Evolutionary conservation across 2,329 filamentous ascomycete species (phyloP).

Genomic region (Ophiostoma quercus): DNA sequence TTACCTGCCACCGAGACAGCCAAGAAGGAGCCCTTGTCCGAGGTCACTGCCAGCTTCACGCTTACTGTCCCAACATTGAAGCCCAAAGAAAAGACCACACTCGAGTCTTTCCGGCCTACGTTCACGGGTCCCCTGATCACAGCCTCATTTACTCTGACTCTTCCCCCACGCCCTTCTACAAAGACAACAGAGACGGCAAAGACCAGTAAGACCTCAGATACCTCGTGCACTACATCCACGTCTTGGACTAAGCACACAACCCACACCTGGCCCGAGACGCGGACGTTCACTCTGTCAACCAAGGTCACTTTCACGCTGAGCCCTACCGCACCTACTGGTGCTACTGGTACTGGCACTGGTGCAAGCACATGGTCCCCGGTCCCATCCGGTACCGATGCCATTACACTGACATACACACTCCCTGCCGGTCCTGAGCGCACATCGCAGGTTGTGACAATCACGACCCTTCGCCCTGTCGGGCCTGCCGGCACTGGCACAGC

Average conservation of each 20-base stretch:
- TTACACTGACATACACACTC: slow-evolving; percentile 30
- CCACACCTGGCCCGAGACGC: slow-evolving; percentile 16
- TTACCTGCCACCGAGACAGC: neutral
- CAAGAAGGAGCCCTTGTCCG: neutral
- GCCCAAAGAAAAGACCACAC: neutral
- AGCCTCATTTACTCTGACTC: slow-evolving; percentile 20
- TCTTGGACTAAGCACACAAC: neutral
- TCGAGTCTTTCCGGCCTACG: slow-evolving; percentile 1
- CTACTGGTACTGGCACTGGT: slow-evolving; percentile 15
- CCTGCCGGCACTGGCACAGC: neutral
- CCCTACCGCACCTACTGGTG: slow-evolving; percentile 11
- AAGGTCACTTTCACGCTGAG: slow-evolving; percentile 18
- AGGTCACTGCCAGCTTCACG: slow-evolving; percentile 29
- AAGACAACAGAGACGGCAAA: neutral
- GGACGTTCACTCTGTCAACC: slow-evolving; percentile 20
- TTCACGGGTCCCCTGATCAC: slow-evolving; percentile 19
- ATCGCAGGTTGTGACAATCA: slow-evolving; percentile 22
- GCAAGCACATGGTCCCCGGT: slow-evolving; percentile 5
- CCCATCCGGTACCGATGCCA: slow-evolving; percentile 16
- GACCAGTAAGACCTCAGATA: neutral
- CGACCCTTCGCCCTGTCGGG: slow-evolving; percentile 16
- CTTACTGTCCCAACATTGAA: slow-evolving; percentile 20
- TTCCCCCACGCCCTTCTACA: neutral
- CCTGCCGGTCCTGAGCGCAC: slow-evolving; percentile 18
- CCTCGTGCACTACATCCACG: neutral